Percentiles rank a stretch among this genome's conserved stretches.
Evolutionary conservation across 805 yeast species (phyloP).

Genomic region (Starmerella geochares): DNA sequence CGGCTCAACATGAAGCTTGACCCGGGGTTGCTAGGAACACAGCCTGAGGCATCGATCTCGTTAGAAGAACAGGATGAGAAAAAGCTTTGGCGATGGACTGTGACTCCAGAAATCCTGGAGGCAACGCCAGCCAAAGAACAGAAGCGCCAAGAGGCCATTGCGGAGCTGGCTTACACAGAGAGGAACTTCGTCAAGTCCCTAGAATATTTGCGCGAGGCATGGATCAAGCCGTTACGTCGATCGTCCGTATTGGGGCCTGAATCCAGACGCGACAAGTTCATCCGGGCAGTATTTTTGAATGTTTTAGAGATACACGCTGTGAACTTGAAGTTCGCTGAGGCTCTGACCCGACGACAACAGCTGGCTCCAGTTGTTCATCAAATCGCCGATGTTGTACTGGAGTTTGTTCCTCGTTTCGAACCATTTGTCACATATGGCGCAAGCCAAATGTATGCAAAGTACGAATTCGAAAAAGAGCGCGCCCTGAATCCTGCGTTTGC

Average conservation of each 20-base stretch:
- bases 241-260: conserved; percentile 83
- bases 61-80: conserved; percentile 52
- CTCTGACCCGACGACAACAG: conserved; percentile 76
- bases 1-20: conserved; percentile 78
- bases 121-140: conserved; percentile 72
- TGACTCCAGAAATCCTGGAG: conserved; percentile 67
- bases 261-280: conserved; percentile 78
- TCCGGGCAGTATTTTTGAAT: conserved; percentile 83
- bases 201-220: conserved; percentile 84
- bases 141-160: conserved; percentile 88
- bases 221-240: conserved; percentile 82
- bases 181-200: conserved; percentile 90
- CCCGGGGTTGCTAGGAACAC: conserved; percentile 67
- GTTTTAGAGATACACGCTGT: conserved; percentile 77
- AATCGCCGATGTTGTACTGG: conserved; percentile 78
- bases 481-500: conserved; percentile 83
- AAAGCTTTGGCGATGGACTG: conserved; percentile 88
- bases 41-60: conserved; percentile 37
- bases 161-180: conserved; percentile 87
- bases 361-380: conserved; percentile 73
- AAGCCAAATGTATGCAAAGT: conserved; percentile 87
- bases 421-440: conserved; percentile 92
- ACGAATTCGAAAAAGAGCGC: conserved; percentile 89
- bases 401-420: conserved; percentile 75
- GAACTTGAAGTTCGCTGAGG: conserved; percentile 77